Conservation (phyloP, 306 rosid genomes). For the Rosa persica region DNA sequence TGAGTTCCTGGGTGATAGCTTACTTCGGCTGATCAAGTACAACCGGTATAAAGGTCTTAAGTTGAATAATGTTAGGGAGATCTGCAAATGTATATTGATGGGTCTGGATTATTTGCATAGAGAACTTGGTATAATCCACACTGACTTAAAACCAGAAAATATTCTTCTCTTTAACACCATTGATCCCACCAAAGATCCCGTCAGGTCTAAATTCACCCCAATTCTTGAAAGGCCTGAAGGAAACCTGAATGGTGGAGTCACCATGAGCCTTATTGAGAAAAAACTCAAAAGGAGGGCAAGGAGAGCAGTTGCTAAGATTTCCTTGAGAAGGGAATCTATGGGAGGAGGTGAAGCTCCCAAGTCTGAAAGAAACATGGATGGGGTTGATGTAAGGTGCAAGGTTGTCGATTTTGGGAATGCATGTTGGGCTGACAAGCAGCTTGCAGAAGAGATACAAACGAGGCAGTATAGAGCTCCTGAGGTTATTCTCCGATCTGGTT, state of each 20-base stretch:
- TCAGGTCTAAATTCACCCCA: slow-evolving; percentile 59
- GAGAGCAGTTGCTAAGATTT: slow-evolving; percentile 90
- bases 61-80: slow-evolving; percentile 75
- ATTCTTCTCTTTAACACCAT: slow-evolving; percentile 80
- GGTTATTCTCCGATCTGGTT: slow-evolving; percentile 76
- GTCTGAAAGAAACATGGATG: slow-evolving; percentile 59
- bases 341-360: slow-evolving; percentile 58
- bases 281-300: slow-evolving; percentile 82
- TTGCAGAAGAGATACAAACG: slow-evolving; percentile 84
- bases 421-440: slow-evolving; percentile 75
- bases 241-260: slow-evolving; percentile 57
- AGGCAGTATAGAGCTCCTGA: slow-evolving; percentile 98
- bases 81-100: slow-evolving; percentile 69
- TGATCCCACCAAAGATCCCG: slow-evolving; percentile 81
- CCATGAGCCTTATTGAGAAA: slow-evolving; percentile 71
- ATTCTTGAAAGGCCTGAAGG: slow-evolving; percentile 85
- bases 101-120: slow-evolving; percentile 94
- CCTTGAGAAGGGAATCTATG: slow-evolving; percentile 67
- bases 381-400: slow-evolving; percentile 81
- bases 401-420: slow-evolving; percentile 96
- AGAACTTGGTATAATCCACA: slow-evolving; percentile 82
- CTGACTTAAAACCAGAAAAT: slow-evolving; percentile 93
- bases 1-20: slow-evolving; percentile 92
- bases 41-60: slow-evolving; percentile 74
- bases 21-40: slow-evolving; percentile 80